phyloP scores from a whole-genome alignment of 2,329 filamentous ascomycete genomes.

The Emydomyces testavorans region DNA sequence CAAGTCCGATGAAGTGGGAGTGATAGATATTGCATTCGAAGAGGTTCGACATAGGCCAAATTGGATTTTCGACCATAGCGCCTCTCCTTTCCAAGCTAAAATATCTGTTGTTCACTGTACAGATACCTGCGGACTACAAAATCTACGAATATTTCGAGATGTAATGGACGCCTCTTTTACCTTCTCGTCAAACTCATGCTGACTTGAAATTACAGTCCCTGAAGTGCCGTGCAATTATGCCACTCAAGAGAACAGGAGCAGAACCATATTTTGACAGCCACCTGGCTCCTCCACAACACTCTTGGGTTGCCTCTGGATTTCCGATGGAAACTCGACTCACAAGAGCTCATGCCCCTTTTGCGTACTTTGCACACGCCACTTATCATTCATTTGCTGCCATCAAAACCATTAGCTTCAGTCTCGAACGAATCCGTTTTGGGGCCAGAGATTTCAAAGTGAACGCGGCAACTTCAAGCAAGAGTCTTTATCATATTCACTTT shows the following conservation, averaged over 20 bases:
- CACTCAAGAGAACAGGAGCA: conserved; percentile 12
- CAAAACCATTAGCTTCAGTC: conserved; percentile 10
- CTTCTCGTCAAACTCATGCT: conserved; percentile 1
- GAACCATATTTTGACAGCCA: conserved; percentile 13
- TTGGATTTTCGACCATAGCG: conserved; percentile 11
- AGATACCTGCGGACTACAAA: conserved; percentile 4
- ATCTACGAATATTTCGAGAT: conserved; percentile 13
- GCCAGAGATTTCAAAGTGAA: conserved; percentile 6
- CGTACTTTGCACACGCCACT: conserved; percentile 13
- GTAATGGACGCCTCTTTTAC: conserved; percentile 3
- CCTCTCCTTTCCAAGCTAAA: conserved; percentile 6
- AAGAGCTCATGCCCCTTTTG: conserved; percentile 3
- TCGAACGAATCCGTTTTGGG: conserved; percentile 3
- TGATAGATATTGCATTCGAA: conserved; percentile 15
- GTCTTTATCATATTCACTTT: conserved; percentile 7
- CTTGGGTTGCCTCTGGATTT: conserved; percentile 14
- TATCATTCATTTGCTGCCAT: conserved; percentile 14
- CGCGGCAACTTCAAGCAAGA: background rate
- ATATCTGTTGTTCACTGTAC: conserved; percentile 8
- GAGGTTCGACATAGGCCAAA: conserved; percentile 7
- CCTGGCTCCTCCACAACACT: conserved; percentile 12
- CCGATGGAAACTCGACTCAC: conserved; percentile 11
- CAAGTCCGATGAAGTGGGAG: conserved; percentile 13
- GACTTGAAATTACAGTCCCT: conserved; percentile 9
- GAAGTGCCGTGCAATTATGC: conserved; percentile 16